These are phyloP conservation scores for Centella asiatica DNA, from an alignment of 129 eudicot species.

Conservation along the genomic window DNA sequence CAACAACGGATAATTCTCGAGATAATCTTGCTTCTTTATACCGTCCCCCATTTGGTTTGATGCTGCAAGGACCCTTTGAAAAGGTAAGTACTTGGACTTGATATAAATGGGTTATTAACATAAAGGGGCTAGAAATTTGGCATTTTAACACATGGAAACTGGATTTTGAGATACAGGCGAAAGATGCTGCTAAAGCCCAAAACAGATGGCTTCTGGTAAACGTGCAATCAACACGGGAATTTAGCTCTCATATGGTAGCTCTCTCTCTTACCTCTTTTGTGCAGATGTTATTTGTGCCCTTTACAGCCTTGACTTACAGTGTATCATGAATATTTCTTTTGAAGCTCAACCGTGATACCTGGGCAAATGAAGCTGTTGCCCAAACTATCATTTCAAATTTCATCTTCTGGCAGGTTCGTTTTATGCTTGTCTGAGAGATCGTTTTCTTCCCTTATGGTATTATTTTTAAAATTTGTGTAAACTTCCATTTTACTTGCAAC, in stretches of 20 bases:
- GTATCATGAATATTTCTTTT: constrained; percentile 14
- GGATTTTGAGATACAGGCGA: constrained; percentile 43
- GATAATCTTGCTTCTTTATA: constrained; percentile 92
- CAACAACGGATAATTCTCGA: constrained; percentile 44
- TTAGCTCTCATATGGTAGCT: constrained; percentile 99
- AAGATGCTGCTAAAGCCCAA: constrained; percentile 70
- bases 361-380: constrained; percentile 99
- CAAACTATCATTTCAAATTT: constrained; percentile 84
- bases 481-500: too few species aligned
- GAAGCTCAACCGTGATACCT: constrained; percentile 95
- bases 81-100: too few species aligned
- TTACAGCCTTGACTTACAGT: neutral
- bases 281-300: too few species aligned
- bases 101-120: too few species aligned
- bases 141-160: neutral
- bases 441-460: neutral
- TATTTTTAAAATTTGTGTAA: too few species aligned
- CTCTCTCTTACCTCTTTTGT: too few species aligned
- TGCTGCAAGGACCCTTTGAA: constrained; percentile 84
- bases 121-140: too few species aligned
- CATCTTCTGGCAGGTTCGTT: constrained; percentile 93
- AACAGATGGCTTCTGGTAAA: constrained; percentile 85
- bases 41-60: constrained; percentile 90
- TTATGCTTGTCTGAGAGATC: neutral
- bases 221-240: constrained; percentile 86